Evolutionary conservation across 2,329 filamentous ascomycete genomes (phyloP).

Genomic region (Chaetothyriales sp.): DNA sequence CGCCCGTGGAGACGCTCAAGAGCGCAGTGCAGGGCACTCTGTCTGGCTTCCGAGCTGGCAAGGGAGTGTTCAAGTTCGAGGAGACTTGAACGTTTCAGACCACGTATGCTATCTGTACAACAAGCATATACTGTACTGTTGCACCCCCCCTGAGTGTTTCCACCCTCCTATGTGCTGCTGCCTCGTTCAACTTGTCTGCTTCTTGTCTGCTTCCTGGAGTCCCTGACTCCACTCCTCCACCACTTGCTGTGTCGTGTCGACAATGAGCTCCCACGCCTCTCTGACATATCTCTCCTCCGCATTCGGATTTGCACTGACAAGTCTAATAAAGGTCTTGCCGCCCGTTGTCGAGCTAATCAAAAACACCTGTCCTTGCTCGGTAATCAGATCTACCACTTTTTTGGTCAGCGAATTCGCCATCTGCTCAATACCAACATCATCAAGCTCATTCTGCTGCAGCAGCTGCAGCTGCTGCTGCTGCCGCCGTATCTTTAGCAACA

Average conservation of each 20-base stretch:
- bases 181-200: not conserved
- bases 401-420: constrained; percentile 55
- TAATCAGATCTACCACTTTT: constrained; percentile 59
- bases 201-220: too few species aligned
- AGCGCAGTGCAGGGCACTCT: constrained; percentile 69
- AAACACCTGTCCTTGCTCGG: constrained; percentile 61
- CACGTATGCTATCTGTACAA: not conserved
- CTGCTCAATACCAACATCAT: constrained; percentile 22
- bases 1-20: constrained; percentile 51
- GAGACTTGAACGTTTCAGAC: constrained; percentile 11
- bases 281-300: constrained; percentile 59
- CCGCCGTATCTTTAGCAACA: not conserved
- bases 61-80: constrained; percentile 76
- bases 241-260: constrained; percentile 46
- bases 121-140: not conserved
- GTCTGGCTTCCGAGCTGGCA: constrained; percentile 69
- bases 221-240: constrained; percentile 13
- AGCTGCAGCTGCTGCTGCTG: not conserved
- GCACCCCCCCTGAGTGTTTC: too few species aligned
- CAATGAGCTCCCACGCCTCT: constrained; percentile 58
- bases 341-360: constrained; percentile 63
- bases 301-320: constrained; percentile 57
- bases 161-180: not conserved
- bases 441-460: not conserved
- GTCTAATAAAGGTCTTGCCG: constrained; percentile 61